Conservation (phyloP, 164 flowering plant species). For the Buxus sempervirens region DNA sequence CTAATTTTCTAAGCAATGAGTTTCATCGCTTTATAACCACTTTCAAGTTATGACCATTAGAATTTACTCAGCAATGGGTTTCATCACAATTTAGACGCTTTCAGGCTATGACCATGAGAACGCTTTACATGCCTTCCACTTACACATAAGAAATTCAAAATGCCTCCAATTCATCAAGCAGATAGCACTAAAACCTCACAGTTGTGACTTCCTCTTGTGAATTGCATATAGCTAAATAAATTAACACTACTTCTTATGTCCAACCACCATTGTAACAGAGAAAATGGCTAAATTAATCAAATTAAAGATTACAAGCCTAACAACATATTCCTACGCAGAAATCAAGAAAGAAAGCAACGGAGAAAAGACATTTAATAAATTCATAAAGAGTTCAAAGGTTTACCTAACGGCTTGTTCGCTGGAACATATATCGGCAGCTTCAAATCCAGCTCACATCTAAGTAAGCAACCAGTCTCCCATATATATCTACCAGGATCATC, state of each 20-base stretch:
- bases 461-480: slow-evolving; percentile 81
- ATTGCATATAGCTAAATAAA: background rate
- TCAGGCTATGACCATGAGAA: background rate
- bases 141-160: background rate
- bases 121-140: too few relatives aligned
- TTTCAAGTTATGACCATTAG: background rate
- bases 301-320: too few relatives aligned
- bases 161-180: background rate
- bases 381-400: background rate
- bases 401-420: slow-evolving; percentile 39
- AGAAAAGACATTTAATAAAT: background rate
- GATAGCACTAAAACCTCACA: background rate
- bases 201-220: background rate
- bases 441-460: slow-evolving; percentile 59
- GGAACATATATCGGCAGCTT: slow-evolving; percentile 65
- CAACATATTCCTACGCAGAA: too few relatives aligned
- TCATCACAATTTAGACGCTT: background rate
- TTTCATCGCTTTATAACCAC: background rate
- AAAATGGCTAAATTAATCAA: too few relatives aligned
- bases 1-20: background rate
- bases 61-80: background rate
- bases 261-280: too few relatives aligned
- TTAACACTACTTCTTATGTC: too few relatives aligned
- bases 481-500: slow-evolving; percentile 52
- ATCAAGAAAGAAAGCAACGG: too few relatives aligned